phyloP scores from a whole-genome alignment of 345 rosid species.

The Hibiscus mutabilis region DNA sequence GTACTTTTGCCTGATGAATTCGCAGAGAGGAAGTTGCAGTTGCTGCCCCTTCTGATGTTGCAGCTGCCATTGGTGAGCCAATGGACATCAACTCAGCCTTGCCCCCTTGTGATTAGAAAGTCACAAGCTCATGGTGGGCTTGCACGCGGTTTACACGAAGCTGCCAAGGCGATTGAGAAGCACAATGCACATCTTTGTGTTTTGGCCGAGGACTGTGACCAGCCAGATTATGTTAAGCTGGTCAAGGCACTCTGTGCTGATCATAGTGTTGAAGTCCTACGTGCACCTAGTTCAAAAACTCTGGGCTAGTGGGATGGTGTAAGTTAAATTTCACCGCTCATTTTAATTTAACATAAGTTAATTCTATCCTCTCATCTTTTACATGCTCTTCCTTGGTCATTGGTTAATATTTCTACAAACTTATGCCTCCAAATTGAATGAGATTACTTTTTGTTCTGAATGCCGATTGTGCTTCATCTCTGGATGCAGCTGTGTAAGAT shows the following conservation, averaged over 20 bases:
- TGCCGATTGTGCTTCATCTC: no score
- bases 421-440: background rate
- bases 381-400: background rate
- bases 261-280: slow-evolving; percentile 50
- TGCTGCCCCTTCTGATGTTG: slow-evolving; percentile 31
- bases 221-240: slow-evolving; percentile 64
- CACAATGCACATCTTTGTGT: slow-evolving; percentile 64
- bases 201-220: slow-evolving; percentile 73
- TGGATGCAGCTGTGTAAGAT: slow-evolving; percentile 64
- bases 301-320: slow-evolving; percentile 94
- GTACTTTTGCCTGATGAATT: background rate
- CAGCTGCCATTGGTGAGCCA: slow-evolving; percentile 33
- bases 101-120: slow-evolving; percentile 58
- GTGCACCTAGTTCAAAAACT: slow-evolving; percentile 60
- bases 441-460: background rate
- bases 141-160: slow-evolving; percentile 58
- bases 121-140: slow-evolving; percentile 70
- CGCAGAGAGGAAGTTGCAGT: slow-evolving; percentile 58
- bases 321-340: slow-evolving; percentile 22
- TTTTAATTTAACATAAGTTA: background rate
- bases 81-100: slow-evolving; percentile 75
- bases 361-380: background rate
- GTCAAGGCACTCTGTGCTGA: slow-evolving; percentile 73
- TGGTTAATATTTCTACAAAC: background rate
- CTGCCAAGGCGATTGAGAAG: slow-evolving; percentile 71